Evolutionary conservation across 192 early-diverging fungal species (phyloP).

Genomic region (Backusella luteola): DNA sequence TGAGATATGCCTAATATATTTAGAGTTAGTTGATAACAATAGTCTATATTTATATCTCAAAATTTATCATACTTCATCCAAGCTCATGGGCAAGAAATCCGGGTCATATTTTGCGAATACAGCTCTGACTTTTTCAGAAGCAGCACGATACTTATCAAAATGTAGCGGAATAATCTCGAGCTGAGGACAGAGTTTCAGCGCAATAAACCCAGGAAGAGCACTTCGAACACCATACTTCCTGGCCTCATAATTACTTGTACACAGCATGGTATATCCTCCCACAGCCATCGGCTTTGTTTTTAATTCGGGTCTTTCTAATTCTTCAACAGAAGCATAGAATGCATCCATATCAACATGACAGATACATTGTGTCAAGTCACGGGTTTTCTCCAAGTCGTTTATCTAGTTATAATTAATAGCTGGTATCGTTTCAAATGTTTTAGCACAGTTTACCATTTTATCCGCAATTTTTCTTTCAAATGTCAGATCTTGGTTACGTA

Average conservation of each 20-base stretch:
- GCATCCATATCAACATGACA: constrained; percentile 75
- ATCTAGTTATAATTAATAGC: constrained; percentile 30
- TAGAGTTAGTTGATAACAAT: not conserved
- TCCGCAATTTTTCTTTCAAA: constrained; percentile 35
- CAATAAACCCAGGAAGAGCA: constrained; percentile 67
- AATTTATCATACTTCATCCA: constrained; percentile 45
- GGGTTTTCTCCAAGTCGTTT: constrained; percentile 30
- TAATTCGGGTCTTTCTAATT: constrained; percentile 60
- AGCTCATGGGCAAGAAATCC: constrained; percentile 45
- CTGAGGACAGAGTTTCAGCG: constrained; percentile 56
- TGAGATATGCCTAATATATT: constrained; percentile 33
- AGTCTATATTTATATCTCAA: not conserved
- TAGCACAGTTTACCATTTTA: constrained; percentile 27
- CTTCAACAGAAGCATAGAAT: constrained; percentile 72
- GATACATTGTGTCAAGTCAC: constrained; percentile 54
- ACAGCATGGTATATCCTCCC: constrained; percentile 52
- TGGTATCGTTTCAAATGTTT: constrained; percentile 7
- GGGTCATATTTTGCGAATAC: constrained; percentile 66
- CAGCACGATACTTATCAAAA: constrained; percentile 52
- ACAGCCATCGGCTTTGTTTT: constrained; percentile 62
- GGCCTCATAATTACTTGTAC: constrained; percentile 67
- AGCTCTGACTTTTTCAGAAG: constrained; percentile 44
- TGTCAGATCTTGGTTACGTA: constrained; percentile 41
- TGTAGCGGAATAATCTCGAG: constrained; percentile 47
- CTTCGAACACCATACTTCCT: constrained; percentile 64